These are phyloP conservation scores for Penicillium coffeae DNA, from an alignment of 495 filamentous ascomycete genomes.

Conservation along the genomic window DNA sequence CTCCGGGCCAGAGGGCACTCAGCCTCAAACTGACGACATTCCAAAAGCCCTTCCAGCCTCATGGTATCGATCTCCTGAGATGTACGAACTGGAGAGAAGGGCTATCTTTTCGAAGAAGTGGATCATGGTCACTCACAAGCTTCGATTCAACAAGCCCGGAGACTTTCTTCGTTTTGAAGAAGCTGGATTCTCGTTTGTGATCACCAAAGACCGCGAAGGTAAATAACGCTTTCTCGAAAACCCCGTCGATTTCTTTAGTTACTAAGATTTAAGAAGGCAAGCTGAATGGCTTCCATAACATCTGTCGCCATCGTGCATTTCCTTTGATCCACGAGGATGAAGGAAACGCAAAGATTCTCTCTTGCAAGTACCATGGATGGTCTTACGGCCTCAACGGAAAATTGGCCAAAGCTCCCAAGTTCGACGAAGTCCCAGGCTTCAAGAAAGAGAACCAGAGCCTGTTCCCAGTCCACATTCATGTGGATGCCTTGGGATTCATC, in stretches of 20 bases:
- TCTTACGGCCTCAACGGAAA: conserved; percentile 54
- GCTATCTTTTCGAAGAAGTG: conserved; percentile 51
- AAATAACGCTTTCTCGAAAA: neutral
- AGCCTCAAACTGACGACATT: conserved; percentile 7
- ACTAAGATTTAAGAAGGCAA: conserved; percentile 13
- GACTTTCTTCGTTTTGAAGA: conserved; percentile 46
- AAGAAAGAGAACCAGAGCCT: conserved; percentile 48
- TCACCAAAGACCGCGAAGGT: conserved; percentile 38
- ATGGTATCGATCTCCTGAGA: conserved; percentile 46
- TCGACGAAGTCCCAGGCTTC: conserved; percentile 50
- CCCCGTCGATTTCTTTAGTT: neutral
- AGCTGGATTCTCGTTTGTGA: conserved; percentile 46
- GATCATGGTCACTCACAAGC: conserved; percentile 47
- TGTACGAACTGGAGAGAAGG: conserved; percentile 50
- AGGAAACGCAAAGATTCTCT: conserved; percentile 47
- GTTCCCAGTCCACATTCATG: conserved; percentile 41
- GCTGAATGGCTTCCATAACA: conserved; percentile 54
- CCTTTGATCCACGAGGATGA: conserved; percentile 46
- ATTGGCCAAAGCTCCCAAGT: conserved; percentile 55
- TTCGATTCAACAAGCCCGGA: conserved; percentile 42
- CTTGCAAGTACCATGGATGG: conserved; percentile 61
- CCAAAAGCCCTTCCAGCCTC: conserved; percentile 43
- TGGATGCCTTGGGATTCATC: conserved; percentile 45
- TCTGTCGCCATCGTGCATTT: conserved; percentile 54
- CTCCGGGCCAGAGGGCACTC: conserved; percentile 2